Evolutionary conservation across 2,329 filamentous ascomycete genomes (phyloP), one percentile per base, ranked within the genome.

Genomic region (Colletotrichum navitas): DNA sequence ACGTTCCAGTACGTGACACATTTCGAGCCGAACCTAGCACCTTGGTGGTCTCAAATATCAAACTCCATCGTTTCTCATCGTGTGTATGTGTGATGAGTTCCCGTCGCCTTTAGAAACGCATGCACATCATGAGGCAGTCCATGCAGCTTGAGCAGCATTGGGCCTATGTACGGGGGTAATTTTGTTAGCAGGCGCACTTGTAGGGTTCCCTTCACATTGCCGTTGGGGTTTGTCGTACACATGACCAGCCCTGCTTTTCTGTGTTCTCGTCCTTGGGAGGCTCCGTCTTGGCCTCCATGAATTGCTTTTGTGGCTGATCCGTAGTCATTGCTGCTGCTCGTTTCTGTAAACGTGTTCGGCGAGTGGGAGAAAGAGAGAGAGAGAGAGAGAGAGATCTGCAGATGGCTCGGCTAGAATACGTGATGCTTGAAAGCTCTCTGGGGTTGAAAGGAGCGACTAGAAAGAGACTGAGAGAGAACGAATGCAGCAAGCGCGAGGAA

Each of bases 71-170:
- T 21, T 54, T 54, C 18, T n/a, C 12, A 10, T 21, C 21, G 5
- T 12, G 10, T n/a, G 10, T n/a, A 21, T 34, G 29, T 34, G 52
- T 3, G 18, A 55, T 21, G 21, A 14, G 29, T n/a, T 8, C 21
- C 10, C n/a, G 21, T 52, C 10, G 7, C n/a, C 10, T 21, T 45
- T 18, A 63, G 26, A 43, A 63, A 12, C 61, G 61, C 24, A 24
- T 5, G 49, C 61, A 63, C 61, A 55, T 55, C 61, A 63, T 55
- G 12, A 63, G 2, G 61, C 61, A 63, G 21, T 63, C 61, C 47
- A 63, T 52, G 49, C 61, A 63, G 49, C 61, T 63, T 6, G 61
- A 63, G 39, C 26, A 63, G 49, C 47, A 63, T n/a, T 63, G 61
- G 12, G 61, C 61, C 61, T 63, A 49, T 45, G 29, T 16, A 11